phyloP scores from a whole-genome alignment of 1,139 yeast genomes.

The Protomyces inouyei region DNA sequence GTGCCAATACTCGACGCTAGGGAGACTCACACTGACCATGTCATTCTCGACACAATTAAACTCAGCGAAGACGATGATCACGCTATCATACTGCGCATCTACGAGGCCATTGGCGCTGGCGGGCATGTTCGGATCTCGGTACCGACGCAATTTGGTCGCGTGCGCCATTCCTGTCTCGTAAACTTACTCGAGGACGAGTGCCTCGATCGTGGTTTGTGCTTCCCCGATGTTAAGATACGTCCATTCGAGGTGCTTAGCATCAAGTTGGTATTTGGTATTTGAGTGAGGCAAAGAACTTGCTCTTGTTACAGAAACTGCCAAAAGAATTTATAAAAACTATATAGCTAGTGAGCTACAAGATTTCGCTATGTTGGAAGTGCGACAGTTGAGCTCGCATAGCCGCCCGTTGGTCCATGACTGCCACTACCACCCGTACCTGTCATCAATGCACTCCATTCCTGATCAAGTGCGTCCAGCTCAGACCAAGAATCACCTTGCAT shows the following conservation, averaged over 20 bases:
- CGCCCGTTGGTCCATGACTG: too few species aligned
- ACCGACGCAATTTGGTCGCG: background rate
- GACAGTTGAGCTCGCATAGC: background rate
- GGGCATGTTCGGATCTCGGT: background rate
- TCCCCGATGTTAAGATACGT: background rate
- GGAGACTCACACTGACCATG: slow-evolving; percentile 46
- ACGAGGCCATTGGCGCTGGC: background rate
- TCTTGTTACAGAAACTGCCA: too few species aligned
- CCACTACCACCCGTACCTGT: background rate
- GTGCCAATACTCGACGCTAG: slow-evolving; percentile 32
- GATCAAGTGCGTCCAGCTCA: background rate
- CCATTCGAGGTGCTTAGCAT: background rate
- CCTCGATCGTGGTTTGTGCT: background rate
- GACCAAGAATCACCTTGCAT: slow-evolving; percentile 23
- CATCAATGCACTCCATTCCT: background rate
- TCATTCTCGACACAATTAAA: slow-evolving; percentile 72
- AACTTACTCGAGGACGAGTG: slow-evolving; percentile 1
- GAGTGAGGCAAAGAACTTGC: too few species aligned
- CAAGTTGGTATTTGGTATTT: background rate
- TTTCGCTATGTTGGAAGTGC: background rate
- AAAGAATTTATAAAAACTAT: too few species aligned
- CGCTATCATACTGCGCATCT: background rate
- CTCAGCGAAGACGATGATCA: slow-evolving; percentile 62
- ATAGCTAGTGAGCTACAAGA: background rate
- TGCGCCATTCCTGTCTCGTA: background rate